These are phyloP conservation scores for Taphrina confusa DNA, from an alignment of 1,139 yeast genomes.

Conservation along the genomic window DNA sequence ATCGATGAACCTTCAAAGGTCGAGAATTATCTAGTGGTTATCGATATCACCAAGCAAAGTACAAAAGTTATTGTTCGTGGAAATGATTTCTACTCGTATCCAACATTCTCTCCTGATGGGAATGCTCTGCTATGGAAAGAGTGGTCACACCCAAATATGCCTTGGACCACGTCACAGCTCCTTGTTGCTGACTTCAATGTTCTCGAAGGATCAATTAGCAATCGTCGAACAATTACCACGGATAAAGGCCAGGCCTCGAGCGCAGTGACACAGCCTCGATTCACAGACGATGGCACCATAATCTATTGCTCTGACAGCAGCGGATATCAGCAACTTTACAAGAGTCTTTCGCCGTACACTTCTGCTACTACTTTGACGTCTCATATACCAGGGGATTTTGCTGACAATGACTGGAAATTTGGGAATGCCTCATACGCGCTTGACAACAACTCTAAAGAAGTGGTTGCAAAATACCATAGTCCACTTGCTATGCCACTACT, in stretches of 20 bases:
- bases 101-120: slow-evolving; percentile 28
- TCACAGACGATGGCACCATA: slow-evolving; percentile 1
- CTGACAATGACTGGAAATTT: slow-evolving; percentile 24
- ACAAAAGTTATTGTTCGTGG: neutral
- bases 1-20: slow-evolving; percentile 14
- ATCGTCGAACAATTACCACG: neutral
- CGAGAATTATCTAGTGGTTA: slow-evolving; percentile 19
- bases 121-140: slow-evolving; percentile 19
- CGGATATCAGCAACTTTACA: slow-evolving; percentile 30
- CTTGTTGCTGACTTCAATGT: slow-evolving; percentile 8
- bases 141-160: slow-evolving; percentile 32
- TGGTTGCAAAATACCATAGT: slow-evolving; percentile 8
- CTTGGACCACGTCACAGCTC: slow-evolving; percentile 30
- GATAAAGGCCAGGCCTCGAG: neutral
- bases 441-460: neutral
- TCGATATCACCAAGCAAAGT: neutral
- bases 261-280: slow-evolving; percentile 31
- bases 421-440: slow-evolving; percentile 18
- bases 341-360: slow-evolving; percentile 5
- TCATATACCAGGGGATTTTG: slow-evolving; percentile 19
- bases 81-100: slow-evolving; percentile 26
- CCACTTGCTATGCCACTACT: slow-evolving; percentile 8
- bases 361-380: neutral
- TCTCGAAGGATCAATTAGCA: neutral
- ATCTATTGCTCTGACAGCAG: slow-evolving; percentile 15